Conservation (phyloP, 2,329 filamentous ascomycete species). For the Myriosclerotinia duriaeana region DNA sequence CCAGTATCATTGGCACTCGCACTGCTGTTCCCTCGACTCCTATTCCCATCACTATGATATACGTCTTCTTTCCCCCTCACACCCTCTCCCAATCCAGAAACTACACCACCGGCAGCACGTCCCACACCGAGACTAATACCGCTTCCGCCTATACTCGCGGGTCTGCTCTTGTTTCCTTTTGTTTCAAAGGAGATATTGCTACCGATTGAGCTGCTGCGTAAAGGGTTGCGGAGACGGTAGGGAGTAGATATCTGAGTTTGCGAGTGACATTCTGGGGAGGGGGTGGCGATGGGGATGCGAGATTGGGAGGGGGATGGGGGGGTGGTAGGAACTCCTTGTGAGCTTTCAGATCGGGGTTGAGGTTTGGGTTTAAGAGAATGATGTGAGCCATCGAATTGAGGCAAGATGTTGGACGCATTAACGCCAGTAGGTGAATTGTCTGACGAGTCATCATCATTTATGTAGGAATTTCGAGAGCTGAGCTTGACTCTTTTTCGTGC, state of each 20-base stretch:
- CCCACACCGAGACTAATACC: conserved; percentile 36
- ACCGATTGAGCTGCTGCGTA: conserved; percentile 32
- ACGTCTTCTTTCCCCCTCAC: conserved; percentile 13
- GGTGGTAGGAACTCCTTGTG: conserved; percentile 11
- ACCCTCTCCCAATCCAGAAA: conserved; percentile 16
- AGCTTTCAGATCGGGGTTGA: background rate
- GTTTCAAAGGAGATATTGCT: conserved; percentile 36
- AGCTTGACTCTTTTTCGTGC: conserved; percentile 19
- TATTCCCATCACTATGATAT: conserved; percentile 4
- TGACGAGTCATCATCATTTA: conserved; percentile 32
- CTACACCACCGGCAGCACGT: conserved; percentile 33
- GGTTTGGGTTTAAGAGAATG: conserved; percentile 7
- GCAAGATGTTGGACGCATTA: background rate
- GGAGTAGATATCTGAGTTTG: background rate
- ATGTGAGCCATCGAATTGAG: background rate
- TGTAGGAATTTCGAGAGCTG: conserved; percentile 2
- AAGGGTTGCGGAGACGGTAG: background rate
- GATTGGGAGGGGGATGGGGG: conserved; percentile 27
- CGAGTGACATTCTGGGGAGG: background rate
- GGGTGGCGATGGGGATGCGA: background rate
- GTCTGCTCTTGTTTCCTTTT: conserved; percentile 19
- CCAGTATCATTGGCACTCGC: background rate
- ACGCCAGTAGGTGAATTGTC: conserved; percentile 14
- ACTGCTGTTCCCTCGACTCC: background rate
- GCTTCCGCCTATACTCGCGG: conserved; percentile 6